A percentile compares a stretch with the other conserved stretches of the same genome.
Conservation (phyloP, 148 eudicot species). For the Rhododendron ferrugineum region DNA sequence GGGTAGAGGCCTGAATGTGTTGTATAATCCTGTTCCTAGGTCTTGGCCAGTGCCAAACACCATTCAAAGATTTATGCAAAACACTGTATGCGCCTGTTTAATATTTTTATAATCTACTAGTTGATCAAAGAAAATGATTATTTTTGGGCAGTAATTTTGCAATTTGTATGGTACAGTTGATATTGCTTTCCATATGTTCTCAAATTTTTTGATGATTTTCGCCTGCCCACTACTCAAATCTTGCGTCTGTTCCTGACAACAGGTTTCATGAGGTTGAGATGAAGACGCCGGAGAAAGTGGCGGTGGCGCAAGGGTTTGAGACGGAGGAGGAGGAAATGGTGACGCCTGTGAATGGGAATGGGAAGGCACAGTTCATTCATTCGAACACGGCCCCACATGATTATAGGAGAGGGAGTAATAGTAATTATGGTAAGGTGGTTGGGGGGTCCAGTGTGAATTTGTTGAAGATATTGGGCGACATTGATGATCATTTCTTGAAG, state of each 20-base stretch:
- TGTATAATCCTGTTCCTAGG: too few relatives aligned
- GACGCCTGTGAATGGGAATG: constrained; percentile 33
- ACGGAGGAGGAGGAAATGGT: constrained; percentile 34
- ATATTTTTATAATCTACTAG: too few relatives aligned
- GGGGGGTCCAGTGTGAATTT: constrained; percentile 53
- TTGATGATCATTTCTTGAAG: constrained; percentile 89
- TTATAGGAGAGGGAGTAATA: constrained; percentile 13
- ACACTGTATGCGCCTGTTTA: too few relatives aligned
- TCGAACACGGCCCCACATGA: constrained; percentile 82
- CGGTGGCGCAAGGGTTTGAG: constrained; percentile 26
- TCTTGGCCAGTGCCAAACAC: too few relatives aligned
- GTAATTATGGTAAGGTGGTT: constrained; percentile 14
- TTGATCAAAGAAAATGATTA: too few relatives aligned
- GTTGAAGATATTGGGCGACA: constrained; percentile 63
- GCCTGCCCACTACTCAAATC: background rate
- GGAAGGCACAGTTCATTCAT: constrained; percentile 56
- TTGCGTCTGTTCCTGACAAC: background rate
- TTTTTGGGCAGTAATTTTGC: background rate
- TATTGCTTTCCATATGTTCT: background rate
- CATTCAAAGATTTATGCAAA: too few relatives aligned
- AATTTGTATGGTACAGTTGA: background rate
- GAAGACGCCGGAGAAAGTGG: constrained; percentile 64
- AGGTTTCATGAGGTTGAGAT: constrained; percentile 32
- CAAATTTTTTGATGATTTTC: background rate
- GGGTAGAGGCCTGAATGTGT: too few relatives aligned